A percentile compares a stretch with the other conserved stretches of the same genome.
Evolutionary conservation across 331 rosid genomes (phyloP).

Genomic region (Phaseolus coccineus): DNA sequence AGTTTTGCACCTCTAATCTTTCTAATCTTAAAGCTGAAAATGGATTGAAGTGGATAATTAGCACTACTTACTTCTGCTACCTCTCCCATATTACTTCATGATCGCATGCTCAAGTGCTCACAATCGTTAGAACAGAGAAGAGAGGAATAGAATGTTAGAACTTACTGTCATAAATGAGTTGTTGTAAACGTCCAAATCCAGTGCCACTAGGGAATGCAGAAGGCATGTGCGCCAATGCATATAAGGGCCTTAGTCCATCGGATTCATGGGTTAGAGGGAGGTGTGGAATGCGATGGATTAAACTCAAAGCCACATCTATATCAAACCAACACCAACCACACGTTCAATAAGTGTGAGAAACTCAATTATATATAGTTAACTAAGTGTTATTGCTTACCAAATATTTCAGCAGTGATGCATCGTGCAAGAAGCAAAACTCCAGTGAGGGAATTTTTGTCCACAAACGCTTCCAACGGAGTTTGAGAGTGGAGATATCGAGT

Average conservation of each 20-base stretch:
- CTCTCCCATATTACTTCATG: no score
- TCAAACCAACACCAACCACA: neutral
- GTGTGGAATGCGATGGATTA: neutral
- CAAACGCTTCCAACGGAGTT: neutral
- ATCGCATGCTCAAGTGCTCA: no score
- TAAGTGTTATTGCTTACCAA: slow-evolving; percentile 17
- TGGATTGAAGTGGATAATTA: neutral
- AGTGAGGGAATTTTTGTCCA: neutral
- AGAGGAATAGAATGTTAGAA: neutral
- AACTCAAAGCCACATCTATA: slow-evolving; percentile 25
- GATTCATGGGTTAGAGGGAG: slow-evolving; percentile 6
- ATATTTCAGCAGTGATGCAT: slow-evolving; percentile 33
- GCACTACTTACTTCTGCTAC: neutral
- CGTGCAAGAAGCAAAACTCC: slow-evolving; percentile 22
- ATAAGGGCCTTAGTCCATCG: neutral
- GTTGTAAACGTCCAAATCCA: neutral
- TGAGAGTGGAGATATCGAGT: slow-evolving; percentile 7
- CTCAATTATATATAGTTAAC: no score
- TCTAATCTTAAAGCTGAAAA: slow-evolving; percentile 15
- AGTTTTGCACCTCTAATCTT: neutral
- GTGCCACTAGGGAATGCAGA: slow-evolving; percentile 33
- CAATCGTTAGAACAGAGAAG: neutral
- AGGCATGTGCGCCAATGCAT: slow-evolving; percentile 35
- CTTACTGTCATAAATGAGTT: slow-evolving; percentile 14
- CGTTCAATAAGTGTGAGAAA: neutral